Base-by-base conservation (phyloP, 2,329 filamentous ascomycete species). In the Trichoderma cornu-damae region DNA sequence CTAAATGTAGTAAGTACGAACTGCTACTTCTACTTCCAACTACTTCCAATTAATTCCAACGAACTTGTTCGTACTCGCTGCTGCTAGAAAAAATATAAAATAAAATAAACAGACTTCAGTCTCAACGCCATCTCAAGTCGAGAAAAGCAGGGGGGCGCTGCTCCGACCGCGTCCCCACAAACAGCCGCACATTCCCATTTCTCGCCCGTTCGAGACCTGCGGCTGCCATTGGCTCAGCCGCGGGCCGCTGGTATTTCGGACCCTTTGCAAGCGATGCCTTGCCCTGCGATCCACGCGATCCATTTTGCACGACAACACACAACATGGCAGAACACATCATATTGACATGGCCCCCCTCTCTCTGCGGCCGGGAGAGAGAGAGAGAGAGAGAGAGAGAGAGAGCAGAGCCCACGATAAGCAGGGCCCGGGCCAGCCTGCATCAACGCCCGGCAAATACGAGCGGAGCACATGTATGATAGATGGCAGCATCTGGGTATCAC, bases 101-200 rank as follows among this genome's bases (percentile, higher is more conserved):
- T 18, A 28, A 18, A 22, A 24, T 11, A 47, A 37, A 49, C 9
- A 37, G 47, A 40, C 16, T n/a, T n/a, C n/a, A 34, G 5, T 20
- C 34, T 28, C 28, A 35, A 26, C 49, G 1, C 26, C 35, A 20
- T 38, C 26, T 9, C 5, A 30, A 52, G 49, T 52, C 11, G 49
- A 32, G 6, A 20, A 32, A n/a, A n/a, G n/a, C n/a, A n/a, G n/a
- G n/a, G 43, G 43, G 26, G 26, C 28, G 28, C 28, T 30, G 28
- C 28, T 30, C 28, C 28, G 43, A 28, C 37, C 7, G 16, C 18
- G 40, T 28, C 51, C 42, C 51, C 51, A 44, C 51, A 46, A 35
- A 55, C 42, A 55, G 40, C 52, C 52, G 51, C 51, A 44, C 20
- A n/a, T n/a, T 30, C n/a, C 48, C 48, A 51, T 51, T 51, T 51